A percentile compares a stretch with the other conserved stretches of the same genome.
Evolutionary conservation across 2,329 filamentous ascomycete genomes (phyloP).

Genomic region (Fusarium abutilonis): DNA sequence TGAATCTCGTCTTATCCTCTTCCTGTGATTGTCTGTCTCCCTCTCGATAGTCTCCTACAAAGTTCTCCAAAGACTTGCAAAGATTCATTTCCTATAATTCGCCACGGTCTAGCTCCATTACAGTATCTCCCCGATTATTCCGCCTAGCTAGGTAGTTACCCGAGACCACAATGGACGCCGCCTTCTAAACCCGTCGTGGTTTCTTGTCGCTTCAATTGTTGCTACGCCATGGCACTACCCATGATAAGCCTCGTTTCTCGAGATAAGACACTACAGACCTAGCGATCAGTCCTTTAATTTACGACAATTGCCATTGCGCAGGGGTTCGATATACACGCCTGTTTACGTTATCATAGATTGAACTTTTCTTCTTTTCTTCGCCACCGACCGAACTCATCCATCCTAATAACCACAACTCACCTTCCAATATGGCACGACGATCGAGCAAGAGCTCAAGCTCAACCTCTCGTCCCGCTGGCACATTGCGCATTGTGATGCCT

Average conservation of each 20-base stretch:
- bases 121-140: slow-evolving; percentile 13
- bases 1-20: not conserved
- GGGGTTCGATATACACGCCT: not conserved
- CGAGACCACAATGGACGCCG: slow-evolving; percentile 50
- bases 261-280: slow-evolving; percentile 27
- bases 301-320: not conserved
- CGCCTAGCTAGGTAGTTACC: slow-evolving; percentile 13
- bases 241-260: slow-evolving; percentile 51
- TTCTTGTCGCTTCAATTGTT: slow-evolving; percentile 50
- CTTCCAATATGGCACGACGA: slow-evolving; percentile 38
- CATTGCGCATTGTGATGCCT: slow-evolving; percentile 39
- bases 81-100: slow-evolving; percentile 12
- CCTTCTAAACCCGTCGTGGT: slow-evolving; percentile 64
- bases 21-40: not conserved
- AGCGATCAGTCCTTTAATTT: slow-evolving; percentile 1
- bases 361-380: slow-evolving; percentile 27
- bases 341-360: slow-evolving; percentile 4
- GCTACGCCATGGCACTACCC: slow-evolving; percentile 66
- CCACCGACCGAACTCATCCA: slow-evolving; percentile 9
- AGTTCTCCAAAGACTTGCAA: not conserved
- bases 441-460: slow-evolving; percentile 38
- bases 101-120: slow-evolving; percentile 19
- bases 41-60: not conserved
- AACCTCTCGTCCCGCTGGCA: slow-evolving; percentile 26
- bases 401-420: not conserved